A percentile compares a stretch with the other conserved stretches of the same genome.
Conservation (phyloP, 73 alveolate species). For the Paramecium sonneborni region DNA sequence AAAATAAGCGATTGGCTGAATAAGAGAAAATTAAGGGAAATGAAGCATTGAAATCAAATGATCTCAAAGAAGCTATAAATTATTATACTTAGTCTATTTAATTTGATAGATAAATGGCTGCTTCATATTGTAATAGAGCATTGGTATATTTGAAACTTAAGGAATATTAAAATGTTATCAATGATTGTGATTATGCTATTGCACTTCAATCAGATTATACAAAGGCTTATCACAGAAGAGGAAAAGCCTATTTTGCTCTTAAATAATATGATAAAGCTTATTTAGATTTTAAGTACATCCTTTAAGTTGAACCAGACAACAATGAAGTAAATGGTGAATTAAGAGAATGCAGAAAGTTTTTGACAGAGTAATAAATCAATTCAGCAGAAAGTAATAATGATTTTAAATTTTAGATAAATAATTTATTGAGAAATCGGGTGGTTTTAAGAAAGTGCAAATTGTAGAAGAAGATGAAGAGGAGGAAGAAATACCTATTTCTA, state of each 20-base stretch:
- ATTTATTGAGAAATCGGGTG: slow-evolving; percentile 17
- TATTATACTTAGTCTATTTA: slow-evolving; percentile 86
- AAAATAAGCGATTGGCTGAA: slow-evolving; percentile 80
- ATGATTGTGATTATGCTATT: slow-evolving; percentile 92
- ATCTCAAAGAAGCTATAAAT: slow-evolving; percentile 78
- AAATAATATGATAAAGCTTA: slow-evolving; percentile 85
- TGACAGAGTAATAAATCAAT: slow-evolving; percentile 70
- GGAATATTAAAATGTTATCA: slow-evolving; percentile 80
- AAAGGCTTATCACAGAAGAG: slow-evolving; percentile 95
- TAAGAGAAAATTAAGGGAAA: slow-evolving; percentile 89
- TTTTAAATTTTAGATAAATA: neutral
- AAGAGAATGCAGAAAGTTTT: slow-evolving; percentile 71
- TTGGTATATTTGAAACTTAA: slow-evolving; percentile 82
- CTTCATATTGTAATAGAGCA: slow-evolving; percentile 92
- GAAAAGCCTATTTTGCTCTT: slow-evolving; percentile 85
- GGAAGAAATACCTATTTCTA: slow-evolving; percentile 60
- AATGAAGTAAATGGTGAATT: slow-evolving; percentile 85
- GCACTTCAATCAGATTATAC: slow-evolving; percentile 83
- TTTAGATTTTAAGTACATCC: slow-evolving; percentile 81
- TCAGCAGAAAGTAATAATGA: slow-evolving; percentile 59
- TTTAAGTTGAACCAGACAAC: slow-evolving; percentile 86
- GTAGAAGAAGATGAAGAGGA: slow-evolving; percentile 78
- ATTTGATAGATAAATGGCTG: slow-evolving; percentile 80
- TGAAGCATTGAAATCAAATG: slow-evolving; percentile 85
- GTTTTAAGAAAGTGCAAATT: slow-evolving; percentile 75